These are phyloP conservation scores for Diplodia mutila DNA, from an alignment of 2,329 filamentous ascomycete genomes.

Conservation along the genomic window DNA sequence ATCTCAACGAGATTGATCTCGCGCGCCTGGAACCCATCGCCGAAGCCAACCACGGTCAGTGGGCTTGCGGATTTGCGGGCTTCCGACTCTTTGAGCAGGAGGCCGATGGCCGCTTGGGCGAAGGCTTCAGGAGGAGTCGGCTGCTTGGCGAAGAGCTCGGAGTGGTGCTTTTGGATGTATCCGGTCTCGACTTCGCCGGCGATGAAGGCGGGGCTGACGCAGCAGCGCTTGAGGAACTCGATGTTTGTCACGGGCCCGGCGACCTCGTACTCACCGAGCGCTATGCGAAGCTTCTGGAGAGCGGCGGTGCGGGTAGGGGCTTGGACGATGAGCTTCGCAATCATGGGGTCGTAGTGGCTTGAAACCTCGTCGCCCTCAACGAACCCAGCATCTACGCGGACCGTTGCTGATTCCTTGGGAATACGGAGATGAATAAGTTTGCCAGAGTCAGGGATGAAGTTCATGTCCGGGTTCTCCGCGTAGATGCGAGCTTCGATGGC, in stretches of 20 bases:
- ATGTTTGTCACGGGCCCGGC: slow-evolving; percentile 94
- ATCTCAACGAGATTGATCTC: slow-evolving; percentile 60
- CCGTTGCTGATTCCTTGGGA: slow-evolving; percentile 68
- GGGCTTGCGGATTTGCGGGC: slow-evolving; percentile 27
- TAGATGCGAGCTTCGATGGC: slow-evolving; percentile 97
- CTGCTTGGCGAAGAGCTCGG: slow-evolving; percentile 73
- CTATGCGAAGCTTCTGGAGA: slow-evolving; percentile 78
- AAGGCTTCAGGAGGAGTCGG: slow-evolving; percentile 72
- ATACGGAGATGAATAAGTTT: slow-evolving; percentile 81
- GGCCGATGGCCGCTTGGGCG: slow-evolving; percentile 81
- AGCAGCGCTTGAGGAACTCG: slow-evolving; percentile 90
- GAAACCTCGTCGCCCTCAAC: slow-evolving; percentile 89
- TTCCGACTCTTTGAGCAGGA: slow-evolving; percentile 57
- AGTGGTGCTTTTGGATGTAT: slow-evolving; percentile 87
- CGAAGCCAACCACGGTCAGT: slow-evolving; percentile 56
- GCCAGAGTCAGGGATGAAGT: slow-evolving; percentile 93
- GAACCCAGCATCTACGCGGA: slow-evolving; percentile 93
- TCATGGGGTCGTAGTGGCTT: slow-evolving; percentile 97
- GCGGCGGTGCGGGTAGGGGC: slow-evolving; percentile 78
- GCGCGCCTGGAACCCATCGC: slow-evolving; percentile 64
- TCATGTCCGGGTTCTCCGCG: slow-evolving; percentile 87
- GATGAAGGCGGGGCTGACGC: slow-evolving; percentile 79
- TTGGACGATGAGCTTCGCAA: slow-evolving; percentile 93
- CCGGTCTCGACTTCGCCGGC: slow-evolving; percentile 90
- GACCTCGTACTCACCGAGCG: slow-evolving; percentile 87